These are phyloP conservation scores for Wickerhamomyces kurtzmanii DNA, from an alignment of 805 yeast species.

Conservation along the genomic window DNA sequence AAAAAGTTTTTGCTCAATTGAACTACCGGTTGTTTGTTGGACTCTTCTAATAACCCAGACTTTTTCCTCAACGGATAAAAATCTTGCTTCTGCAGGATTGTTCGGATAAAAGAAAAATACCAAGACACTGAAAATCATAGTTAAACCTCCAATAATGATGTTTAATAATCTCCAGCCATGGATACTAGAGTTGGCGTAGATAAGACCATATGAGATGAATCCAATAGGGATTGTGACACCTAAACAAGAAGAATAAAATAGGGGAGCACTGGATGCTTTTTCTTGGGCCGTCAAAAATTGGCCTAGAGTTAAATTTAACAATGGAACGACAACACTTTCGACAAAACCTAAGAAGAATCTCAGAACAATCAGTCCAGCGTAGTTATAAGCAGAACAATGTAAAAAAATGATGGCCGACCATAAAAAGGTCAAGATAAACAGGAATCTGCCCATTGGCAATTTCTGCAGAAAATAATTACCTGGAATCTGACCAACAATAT, in stretches of 20 bases:
- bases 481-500: constrained; percentile 32
- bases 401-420: constrained; percentile 40
- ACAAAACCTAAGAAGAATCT: constrained; percentile 44
- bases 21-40: constrained; percentile 26
- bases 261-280: constrained; percentile 41
- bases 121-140: constrained; percentile 27
- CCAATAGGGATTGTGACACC: constrained; percentile 44
- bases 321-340: constrained; percentile 34
- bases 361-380: constrained; percentile 34
- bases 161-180: constrained; percentile 44
- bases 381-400: constrained; percentile 33
- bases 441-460: constrained; percentile 28
- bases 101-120: constrained; percentile 38
- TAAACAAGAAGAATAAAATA: constrained; percentile 41
- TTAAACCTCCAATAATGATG: constrained; percentile 46
- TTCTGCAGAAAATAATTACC: constrained; percentile 34
- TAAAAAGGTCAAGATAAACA: constrained; percentile 23
- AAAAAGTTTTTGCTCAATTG: constrained; percentile 35
- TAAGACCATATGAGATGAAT: constrained; percentile 32
- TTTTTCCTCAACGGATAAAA: constrained; percentile 37
- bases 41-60: constrained; percentile 38
- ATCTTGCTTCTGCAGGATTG: constrained; percentile 43
- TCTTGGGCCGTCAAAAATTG: constrained; percentile 39
- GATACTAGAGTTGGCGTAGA: constrained; percentile 17
- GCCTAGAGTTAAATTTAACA: constrained; percentile 35